These are phyloP conservation scores for Phialemoniopsis sp. DNA, from an alignment of 2,329 filamentous ascomycete species.

Conservation along the genomic window DNA sequence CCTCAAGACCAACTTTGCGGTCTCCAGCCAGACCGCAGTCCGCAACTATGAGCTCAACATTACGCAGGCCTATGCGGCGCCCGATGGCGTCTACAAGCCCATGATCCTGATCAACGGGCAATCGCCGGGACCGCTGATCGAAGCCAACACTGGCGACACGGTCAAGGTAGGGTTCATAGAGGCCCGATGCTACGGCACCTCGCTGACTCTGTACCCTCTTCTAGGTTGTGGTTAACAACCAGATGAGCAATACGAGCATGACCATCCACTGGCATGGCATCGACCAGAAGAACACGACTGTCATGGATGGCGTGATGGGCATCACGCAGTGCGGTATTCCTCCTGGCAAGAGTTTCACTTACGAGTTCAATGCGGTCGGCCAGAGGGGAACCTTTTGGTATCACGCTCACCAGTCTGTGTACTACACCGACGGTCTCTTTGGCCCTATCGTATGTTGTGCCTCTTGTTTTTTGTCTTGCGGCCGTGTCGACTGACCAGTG, in stretches of 20 bases:
- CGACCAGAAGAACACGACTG: slow-evolving; percentile 57
- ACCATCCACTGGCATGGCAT: slow-evolving; percentile 68
- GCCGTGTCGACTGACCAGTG: background rate
- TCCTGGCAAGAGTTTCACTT: slow-evolving; percentile 51
- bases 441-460: slow-evolving; percentile 46
- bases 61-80: slow-evolving; percentile 20
- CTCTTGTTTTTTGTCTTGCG: background rate
- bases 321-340: slow-evolving; percentile 59
- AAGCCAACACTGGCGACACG: slow-evolving; percentile 37
- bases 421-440: slow-evolving; percentile 63
- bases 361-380: slow-evolving; percentile 50
- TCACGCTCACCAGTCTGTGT: slow-evolving; percentile 56
- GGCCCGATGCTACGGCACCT: too few relatives aligned
- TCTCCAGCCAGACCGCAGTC: slow-evolving; percentile 6
- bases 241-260: slow-evolving; percentile 32
- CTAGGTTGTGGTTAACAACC: slow-evolving; percentile 26
- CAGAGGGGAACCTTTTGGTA: slow-evolving; percentile 44
- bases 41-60: slow-evolving; percentile 28
- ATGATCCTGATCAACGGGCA: slow-evolving; percentile 35
- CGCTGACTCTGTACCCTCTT: too few relatives aligned
- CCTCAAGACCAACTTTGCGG: slow-evolving; percentile 14
- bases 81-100: slow-evolving; percentile 28
- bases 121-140: slow-evolving; percentile 37
- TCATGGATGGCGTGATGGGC: slow-evolving; percentile 62
- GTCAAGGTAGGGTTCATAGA: slow-evolving; percentile 27